A percentile compares a stretch with the other conserved stretches of the same genome.
Evolutionary conservation across 805 yeast species (phyloP).

Genomic region (Ogataea salicorniae): DNA sequence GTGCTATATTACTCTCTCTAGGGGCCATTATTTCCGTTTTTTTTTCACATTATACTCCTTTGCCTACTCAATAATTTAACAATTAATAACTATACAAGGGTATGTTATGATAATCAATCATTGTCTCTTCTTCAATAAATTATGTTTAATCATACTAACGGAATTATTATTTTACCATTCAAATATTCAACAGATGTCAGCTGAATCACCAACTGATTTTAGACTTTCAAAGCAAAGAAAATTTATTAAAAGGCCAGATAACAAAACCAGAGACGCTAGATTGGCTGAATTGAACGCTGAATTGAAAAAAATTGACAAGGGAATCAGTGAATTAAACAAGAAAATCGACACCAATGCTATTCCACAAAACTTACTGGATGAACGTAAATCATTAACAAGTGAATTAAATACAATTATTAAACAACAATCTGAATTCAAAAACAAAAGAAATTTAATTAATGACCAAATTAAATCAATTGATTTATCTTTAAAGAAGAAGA

Average conservation of each 20-base stretch:
- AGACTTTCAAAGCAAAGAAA: constrained; percentile 34
- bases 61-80: no score
- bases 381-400: constrained; percentile 42
- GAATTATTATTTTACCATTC: neutral
- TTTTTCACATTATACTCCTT: no score
- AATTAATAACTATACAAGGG: no score
- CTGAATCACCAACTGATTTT: constrained; percentile 15
- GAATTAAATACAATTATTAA: constrained; percentile 41
- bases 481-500: constrained; percentile 64
- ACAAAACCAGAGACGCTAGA: constrained; percentile 53
- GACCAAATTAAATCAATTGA: constrained; percentile 74
- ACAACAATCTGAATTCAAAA: constrained; percentile 31
- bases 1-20: no score
- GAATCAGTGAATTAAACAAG: constrained; percentile 45
- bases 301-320: constrained; percentile 56
- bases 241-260: constrained; percentile 73
- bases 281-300: constrained; percentile 52
- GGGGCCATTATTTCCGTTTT: no score
- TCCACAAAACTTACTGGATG: constrained; percentile 47
- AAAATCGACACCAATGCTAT: constrained; percentile 51
- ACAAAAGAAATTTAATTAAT: constrained; percentile 31
- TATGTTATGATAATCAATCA: no score
- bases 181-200: constrained; percentile 9
- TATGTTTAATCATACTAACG: neutral
- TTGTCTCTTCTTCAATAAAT: neutral